Base-by-base conservation (phyloP, 768 basidiomycete genomes). In the Phanerodontia chrysosporium region DNA sequence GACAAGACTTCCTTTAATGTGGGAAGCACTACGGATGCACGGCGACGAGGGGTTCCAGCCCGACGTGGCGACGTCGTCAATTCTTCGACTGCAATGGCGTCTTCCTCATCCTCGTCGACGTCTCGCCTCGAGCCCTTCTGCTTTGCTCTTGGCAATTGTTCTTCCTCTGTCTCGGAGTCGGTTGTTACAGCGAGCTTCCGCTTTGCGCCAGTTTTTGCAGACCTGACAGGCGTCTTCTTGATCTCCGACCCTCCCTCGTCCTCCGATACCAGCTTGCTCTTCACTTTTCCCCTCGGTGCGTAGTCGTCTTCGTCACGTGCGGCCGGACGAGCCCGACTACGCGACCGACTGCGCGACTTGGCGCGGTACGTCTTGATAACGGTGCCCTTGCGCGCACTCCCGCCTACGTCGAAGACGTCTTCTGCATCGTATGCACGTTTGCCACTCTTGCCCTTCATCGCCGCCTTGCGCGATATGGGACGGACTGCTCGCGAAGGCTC, bases 1-100 rank as follows among this genome's bases (percentile, higher is more conserved):
- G 62, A 62, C 1, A 54, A 46, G 25, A 62, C 58, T 28, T 59
- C 48, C 28, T 49, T 48, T 5, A 59, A 30, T 21, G 62, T 62
- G 18, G 62, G 62, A 22, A 62, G n/a, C 1, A 62, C 32, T 8
- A 62, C 58, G 8, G 62, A 62, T 18, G 59, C 49, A 10, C 30
- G 45, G 30, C 54, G 52, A 2, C 58, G 52, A 7, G 62, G 62
- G 55, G 36, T 49, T 48, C 44, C 16, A 22, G 21, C 24, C n/a
- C 48, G 9, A 16, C 12, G 45, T 46, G 25, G 49, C 6, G n/a
- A 27, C 45, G 45, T 30, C 48, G 30, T 49, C 30, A 48, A 5
- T 22, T 25, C 46, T 18, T 48, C 46, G 46, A 48, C 5, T 13
- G 4, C 45, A 18, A 45, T 18, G 46, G 22, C 46, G 22, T 48